These are phyloP conservation scores for Cutaneotrichosporon sp. DNA, from an alignment of 1,284 basidiomycete species.

Conservation along the genomic window DNA sequence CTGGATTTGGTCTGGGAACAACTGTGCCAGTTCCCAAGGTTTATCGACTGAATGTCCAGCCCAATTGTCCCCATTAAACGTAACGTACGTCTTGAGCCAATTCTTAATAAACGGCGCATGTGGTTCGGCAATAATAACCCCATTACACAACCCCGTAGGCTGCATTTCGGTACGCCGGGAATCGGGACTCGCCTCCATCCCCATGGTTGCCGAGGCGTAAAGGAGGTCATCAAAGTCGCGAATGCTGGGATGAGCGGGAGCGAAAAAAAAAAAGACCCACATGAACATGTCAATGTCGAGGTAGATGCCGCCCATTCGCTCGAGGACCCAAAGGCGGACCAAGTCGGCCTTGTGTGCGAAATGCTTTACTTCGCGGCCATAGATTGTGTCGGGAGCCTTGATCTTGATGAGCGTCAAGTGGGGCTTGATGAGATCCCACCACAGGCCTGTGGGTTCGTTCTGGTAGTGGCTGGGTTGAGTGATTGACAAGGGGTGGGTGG, in stretches of 20 bases:
- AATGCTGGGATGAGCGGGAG: conserved; percentile 28
- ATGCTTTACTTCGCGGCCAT: conserved; percentile 31
- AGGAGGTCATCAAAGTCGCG: conserved; percentile 47
- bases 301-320: conserved; percentile 55
- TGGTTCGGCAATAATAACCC: conserved; percentile 54
- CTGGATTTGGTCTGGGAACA: conserved; percentile 53
- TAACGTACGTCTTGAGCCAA: conserved; percentile 53
- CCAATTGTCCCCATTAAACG: conserved; percentile 52
- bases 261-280: conserved; percentile 24
- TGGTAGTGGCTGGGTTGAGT: conserved; percentile 46
- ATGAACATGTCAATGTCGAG: conserved; percentile 56
- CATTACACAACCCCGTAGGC: conserved; percentile 55
- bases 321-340: conserved; percentile 47
- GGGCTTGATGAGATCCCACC: conserved; percentile 50
- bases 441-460: conserved; percentile 50
- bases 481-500: too few species aligned
- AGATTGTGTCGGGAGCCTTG: conserved; percentile 39
- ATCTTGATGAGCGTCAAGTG: conserved; percentile 47
- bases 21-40: conserved; percentile 53
- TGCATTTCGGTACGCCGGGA: conserved; percentile 38
- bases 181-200: conserved; percentile 53
- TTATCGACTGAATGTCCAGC: conserved; percentile 52
- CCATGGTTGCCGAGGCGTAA: conserved; percentile 53
- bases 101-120: conserved; percentile 53
- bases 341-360: conserved; percentile 54